Evolutionary conservation across 352 stramenopile genomes (phyloP).

Genomic region (Phytophthora ramorum): DNA sequence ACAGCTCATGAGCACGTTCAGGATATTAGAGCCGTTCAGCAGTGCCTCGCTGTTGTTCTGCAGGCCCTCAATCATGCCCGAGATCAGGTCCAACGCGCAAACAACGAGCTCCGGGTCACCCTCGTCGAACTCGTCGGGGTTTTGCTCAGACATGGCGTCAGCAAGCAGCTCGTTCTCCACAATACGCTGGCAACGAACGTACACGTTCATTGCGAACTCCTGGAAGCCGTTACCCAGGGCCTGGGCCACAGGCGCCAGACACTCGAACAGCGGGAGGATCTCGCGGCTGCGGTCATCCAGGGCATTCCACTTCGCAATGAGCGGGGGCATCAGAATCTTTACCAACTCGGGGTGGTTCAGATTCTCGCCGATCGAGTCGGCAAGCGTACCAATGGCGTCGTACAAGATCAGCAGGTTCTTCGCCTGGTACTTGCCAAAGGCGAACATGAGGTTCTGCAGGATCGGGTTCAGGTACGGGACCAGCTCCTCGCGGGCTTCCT

Average conservation of each 20-base stretch:
- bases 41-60: conserved; percentile 77
- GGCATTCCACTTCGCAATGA: conserved; percentile 94
- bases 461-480: conserved; percentile 94
- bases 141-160: conserved; percentile 83
- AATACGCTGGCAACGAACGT: conserved; percentile 81
- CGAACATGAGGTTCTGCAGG: conserved; percentile 92
- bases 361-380: conserved; percentile 92
- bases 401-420: conserved; percentile 97
- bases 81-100: conserved; percentile 89
- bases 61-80: conserved; percentile 90
- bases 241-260: conserved; percentile 85
- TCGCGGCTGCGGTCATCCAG: conserved; percentile 82
- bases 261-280: conserved; percentile 91
- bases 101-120: conserved; percentile 92
- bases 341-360: conserved; percentile 94
- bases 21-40: conserved; percentile 82
- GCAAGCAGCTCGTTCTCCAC: conserved; percentile 87
- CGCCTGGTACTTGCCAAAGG: conserved; percentile 94
- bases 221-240: conserved; percentile 89
- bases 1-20: conserved; percentile 90
- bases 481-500: conserved; percentile 94
- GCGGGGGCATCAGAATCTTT: conserved; percentile 92
- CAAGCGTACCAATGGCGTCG: conserved; percentile 96
- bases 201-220: conserved; percentile 87
- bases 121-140: conserved; percentile 78